Evolutionary conservation across 306 rosid species (phyloP).

Genomic region (Trifolium dubium): DNA sequence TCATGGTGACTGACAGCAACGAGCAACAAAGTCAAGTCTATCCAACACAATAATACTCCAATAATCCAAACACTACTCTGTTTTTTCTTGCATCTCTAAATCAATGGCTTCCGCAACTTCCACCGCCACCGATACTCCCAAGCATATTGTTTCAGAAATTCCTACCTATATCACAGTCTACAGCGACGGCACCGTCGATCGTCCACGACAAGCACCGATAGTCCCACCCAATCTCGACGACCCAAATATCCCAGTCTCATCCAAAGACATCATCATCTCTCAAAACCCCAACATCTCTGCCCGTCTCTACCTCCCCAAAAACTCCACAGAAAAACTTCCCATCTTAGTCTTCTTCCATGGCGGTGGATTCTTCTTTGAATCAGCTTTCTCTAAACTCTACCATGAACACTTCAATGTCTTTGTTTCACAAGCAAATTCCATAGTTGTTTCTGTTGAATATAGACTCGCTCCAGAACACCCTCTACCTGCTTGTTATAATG

Average conservation of each 20-base stretch:
- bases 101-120: neutral
- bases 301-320: constrained; percentile 6
- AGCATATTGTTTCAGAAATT: neutral
- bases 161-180: neutral
- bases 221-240: neutral
- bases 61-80: neutral
- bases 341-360: constrained; percentile 7
- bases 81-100: neutral
- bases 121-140: neutral
- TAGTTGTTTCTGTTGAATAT: constrained; percentile 6
- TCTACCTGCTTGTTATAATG: constrained; percentile 1
- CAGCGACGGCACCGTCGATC: constrained; percentile 5
- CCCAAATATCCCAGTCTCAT: neutral
- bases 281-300: constrained; percentile 13
- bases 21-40: too few relatives aligned
- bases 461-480: constrained; percentile 12
- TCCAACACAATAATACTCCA: too few relatives aligned
- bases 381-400: constrained; percentile 2
- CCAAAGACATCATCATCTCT: constrained; percentile 10
- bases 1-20: too few relatives aligned
- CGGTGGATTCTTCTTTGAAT: constrained; percentile 2
- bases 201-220: neutral
- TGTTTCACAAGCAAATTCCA: neutral
- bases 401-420: neutral
- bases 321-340: neutral